Evolutionary conservation across 257 asterid species (phyloP).

Genomic region (Ligustrum vulgare): DNA sequence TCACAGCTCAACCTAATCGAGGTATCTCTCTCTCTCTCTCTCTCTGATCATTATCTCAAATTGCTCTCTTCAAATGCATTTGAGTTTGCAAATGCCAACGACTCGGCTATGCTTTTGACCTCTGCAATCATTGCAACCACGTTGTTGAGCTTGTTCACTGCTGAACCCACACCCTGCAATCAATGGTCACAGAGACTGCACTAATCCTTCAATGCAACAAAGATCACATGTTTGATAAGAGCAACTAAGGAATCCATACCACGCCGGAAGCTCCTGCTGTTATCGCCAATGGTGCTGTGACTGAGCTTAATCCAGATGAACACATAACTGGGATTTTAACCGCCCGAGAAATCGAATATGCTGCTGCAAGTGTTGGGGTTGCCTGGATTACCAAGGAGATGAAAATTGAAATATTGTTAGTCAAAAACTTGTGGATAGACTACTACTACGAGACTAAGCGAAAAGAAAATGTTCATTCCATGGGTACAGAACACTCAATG

Average conservation of each 20-base stretch:
- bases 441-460: background rate
- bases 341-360: constrained; percentile 82
- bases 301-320: constrained; percentile 85
- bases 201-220: background rate
- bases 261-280: constrained; percentile 92
- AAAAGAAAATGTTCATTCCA: no score
- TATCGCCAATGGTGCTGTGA: constrained; percentile 92
- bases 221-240: background rate
- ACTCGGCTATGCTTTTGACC: constrained; percentile 67
- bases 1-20: background rate
- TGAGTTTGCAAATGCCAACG: constrained; percentile 39
- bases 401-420: background rate
- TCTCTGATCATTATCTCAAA: constrained; percentile 32
- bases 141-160: constrained; percentile 86
- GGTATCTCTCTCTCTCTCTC: background rate
- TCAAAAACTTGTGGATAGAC: background rate
- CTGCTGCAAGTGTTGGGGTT: constrained; percentile 86
- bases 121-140: constrained; percentile 91
- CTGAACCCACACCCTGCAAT: constrained; percentile 89
- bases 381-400: constrained; percentile 44
- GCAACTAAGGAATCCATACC: constrained; percentile 38
- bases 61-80: constrained; percentile 31
- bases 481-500: background rate
- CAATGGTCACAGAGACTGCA: background rate
- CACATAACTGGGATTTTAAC: constrained; percentile 81